Evolutionary conservation across 2,329 filamentous ascomycete species (phyloP).

Genomic region (Paradendryphiella salina): DNA sequence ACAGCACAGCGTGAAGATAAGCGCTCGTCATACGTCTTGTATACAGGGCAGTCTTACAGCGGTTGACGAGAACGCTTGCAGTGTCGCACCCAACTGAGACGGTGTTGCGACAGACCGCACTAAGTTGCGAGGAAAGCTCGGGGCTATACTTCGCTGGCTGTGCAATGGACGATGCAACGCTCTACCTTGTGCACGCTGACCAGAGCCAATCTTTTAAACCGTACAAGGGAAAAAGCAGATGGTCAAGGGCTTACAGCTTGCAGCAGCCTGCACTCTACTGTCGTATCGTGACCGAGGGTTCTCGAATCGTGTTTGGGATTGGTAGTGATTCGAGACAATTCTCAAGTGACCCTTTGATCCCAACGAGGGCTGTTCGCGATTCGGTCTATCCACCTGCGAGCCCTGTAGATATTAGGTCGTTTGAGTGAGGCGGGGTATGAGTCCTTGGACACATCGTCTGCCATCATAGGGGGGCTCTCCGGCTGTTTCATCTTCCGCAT

Average conservation of each 20-base stretch:
- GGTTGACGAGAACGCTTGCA: constrained; percentile 15
- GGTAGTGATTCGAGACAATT: neutral
- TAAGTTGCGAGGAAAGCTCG: no score
- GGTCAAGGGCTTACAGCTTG: constrained; percentile 11
- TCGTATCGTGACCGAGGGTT: neutral
- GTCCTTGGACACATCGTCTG: constrained; percentile 18
- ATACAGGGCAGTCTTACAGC: constrained; percentile 15
- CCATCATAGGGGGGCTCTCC: constrained; percentile 22
- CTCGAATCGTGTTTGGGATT: constrained; percentile 18
- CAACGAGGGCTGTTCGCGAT: constrained; percentile 12
- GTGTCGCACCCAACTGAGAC: constrained; percentile 7
- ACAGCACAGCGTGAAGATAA: constrained; percentile 8
- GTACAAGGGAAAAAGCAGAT: constrained; percentile 15
- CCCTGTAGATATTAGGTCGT: constrained; percentile 19
- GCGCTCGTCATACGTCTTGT: constrained; percentile 16
- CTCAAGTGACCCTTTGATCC: constrained; percentile 7
- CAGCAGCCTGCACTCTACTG: constrained; percentile 8
- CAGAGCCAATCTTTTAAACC: constrained; percentile 2
- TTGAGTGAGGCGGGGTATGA: constrained; percentile 26
- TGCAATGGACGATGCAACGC: constrained; percentile 19
- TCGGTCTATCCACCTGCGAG: constrained; percentile 3
- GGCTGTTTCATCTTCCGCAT: constrained; percentile 35
- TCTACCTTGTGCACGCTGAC: constrained; percentile 9
- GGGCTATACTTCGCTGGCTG: constrained; percentile 14
- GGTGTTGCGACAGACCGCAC: no score